Percentiles rank a stretch among this genome's conserved stretches.
Conservation (phyloP, 768 basidiomycete genomes). For the Suillus cothurnatus region DNA sequence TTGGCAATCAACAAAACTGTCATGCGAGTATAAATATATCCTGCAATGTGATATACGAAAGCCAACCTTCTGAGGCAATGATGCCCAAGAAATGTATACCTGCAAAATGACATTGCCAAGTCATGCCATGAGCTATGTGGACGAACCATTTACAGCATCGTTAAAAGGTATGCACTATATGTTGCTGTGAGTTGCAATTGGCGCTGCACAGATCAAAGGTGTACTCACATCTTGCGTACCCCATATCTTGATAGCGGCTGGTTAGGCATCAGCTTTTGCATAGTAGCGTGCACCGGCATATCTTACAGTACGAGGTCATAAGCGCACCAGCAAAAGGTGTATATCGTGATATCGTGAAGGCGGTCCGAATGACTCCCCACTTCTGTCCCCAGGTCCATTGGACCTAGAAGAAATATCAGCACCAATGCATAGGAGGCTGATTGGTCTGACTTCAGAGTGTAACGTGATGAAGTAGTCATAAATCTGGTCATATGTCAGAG, state of each 20-base stretch:
- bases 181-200: not conserved
- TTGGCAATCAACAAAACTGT: not conserved
- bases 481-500: not conserved
- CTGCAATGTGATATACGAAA: not conserved
- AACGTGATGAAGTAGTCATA: not conserved
- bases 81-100: constrained; percentile 1
- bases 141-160: not conserved
- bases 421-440: too few species aligned
- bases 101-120: not conserved
- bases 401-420: constrained; percentile 16
- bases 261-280: not conserved
- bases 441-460: not conserved
- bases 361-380: constrained; percentile 6
- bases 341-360: constrained; percentile 11
- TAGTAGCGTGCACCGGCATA: not conserved
- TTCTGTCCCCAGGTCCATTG: constrained; percentile 13
- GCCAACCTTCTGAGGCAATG: constrained; percentile 1
- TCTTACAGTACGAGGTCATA: constrained; percentile 10
- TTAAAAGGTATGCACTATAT: not conserved
- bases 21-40: not conserved
- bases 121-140: not conserved
- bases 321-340: constrained; percentile 7
- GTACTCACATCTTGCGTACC: not conserved
- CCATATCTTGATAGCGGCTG: not conserved
- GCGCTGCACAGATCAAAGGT: not conserved